Conservation (phyloP, 306 rosid genomes). For the Biancaea sappan region DNA sequence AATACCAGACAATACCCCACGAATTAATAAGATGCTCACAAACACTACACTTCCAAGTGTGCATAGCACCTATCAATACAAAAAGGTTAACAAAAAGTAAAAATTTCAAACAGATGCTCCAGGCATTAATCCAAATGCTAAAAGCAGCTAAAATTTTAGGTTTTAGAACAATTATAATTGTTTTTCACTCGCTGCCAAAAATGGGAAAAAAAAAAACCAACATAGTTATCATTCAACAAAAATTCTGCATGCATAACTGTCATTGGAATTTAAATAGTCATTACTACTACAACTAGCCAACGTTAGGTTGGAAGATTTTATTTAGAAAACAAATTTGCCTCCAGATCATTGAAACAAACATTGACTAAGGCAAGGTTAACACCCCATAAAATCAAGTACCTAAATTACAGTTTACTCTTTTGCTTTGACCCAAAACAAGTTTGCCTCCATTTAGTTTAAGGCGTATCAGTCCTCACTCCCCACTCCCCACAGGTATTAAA, state of each 20-base stretch:
- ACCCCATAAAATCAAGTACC: no score
- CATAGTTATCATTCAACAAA: background rate
- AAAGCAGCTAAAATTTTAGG: background rate
- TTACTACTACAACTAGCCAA: no score
- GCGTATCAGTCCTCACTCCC: no score
- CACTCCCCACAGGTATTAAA: no score
- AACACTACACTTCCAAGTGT: conserved; percentile 75
- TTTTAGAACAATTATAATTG: background rate
- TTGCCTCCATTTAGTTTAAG: no score
- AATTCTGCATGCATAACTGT: background rate
- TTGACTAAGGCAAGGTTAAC: no score
- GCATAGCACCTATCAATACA: conserved; percentile 59
- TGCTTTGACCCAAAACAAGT: no score
- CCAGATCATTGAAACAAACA: no score
- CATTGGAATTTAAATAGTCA: no score
- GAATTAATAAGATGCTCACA: conserved; percentile 71
- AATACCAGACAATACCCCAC: conserved; percentile 75
- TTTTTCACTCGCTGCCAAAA: background rate
- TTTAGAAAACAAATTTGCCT: no score
- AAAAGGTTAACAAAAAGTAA: background rate
- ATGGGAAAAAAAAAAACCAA: background rate
- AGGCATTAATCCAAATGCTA: background rate
- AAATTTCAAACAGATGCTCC: conserved; percentile 6
- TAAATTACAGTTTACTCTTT: no score
- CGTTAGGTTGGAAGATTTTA: no score